These are phyloP conservation scores for Trichoderma reesei DNA, from an alignment of 495 filamentous ascomycete genomes.

Conservation along the genomic window DNA sequence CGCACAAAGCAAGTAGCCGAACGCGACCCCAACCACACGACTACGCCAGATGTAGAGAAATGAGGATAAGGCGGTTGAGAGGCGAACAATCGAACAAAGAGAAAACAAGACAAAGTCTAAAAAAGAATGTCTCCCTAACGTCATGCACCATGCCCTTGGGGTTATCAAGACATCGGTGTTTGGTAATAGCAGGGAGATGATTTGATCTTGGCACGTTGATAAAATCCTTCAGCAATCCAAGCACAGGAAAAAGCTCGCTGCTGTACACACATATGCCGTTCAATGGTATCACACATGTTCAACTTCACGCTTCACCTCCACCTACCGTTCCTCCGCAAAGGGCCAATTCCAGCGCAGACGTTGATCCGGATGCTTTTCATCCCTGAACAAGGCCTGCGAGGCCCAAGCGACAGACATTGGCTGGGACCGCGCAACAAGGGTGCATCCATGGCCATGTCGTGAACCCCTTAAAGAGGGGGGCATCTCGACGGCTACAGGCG, in stretches of 20 bases:
- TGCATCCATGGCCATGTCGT: background rate
- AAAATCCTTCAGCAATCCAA: constrained; percentile 91
- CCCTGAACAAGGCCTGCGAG: background rate
- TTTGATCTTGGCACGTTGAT: constrained; percentile 85
- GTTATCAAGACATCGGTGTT: constrained; percentile 58
- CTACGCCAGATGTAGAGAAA: background rate
- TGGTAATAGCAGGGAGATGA: constrained; percentile 76
- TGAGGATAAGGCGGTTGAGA: too few relatives aligned
- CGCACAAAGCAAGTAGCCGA: background rate
- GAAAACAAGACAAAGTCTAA: background rate
- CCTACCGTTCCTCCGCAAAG: background rate
- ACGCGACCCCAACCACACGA: background rate
- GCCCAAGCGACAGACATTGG: background rate
- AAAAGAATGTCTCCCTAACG: constrained; percentile 54
- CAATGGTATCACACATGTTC: background rate
- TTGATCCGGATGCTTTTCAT: background rate
- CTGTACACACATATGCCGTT: constrained; percentile 99
- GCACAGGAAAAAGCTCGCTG: constrained; percentile 62
- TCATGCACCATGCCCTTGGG: constrained; percentile 73
- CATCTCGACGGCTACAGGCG: background rate
- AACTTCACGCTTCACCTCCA: background rate
- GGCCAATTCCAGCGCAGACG: background rate
- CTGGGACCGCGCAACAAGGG: too few relatives aligned
- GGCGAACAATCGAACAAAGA: too few relatives aligned
- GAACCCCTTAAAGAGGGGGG: background rate